Base-by-base conservation (phyloP, 108 stramenopile genomes). In the Cyclostephanos invisitatus region DNA sequence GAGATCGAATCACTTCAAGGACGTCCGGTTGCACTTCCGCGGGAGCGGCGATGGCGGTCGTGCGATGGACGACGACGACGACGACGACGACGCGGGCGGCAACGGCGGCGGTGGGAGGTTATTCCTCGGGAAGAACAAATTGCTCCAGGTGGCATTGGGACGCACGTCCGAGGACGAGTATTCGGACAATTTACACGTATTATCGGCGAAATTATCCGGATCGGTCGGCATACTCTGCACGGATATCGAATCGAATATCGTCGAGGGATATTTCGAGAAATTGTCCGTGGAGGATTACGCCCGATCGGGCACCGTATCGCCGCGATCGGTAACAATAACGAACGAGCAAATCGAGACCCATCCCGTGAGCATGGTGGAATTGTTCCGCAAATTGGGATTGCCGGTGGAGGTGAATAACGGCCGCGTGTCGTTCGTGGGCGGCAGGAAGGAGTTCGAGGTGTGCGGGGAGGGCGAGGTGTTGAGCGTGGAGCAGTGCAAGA, bases 71-170 rank as follows among this genome's bases (percentile, higher is more conserved):
- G 73, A 74, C 29, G 64, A 59, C 21, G 56, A 74, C 59, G 58
- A 74, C 12, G 56, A 54, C 2, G 56, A 40, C 37, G 60, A 62
- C n/a, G 68, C 55, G 18, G 49, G 32, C 10, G 59, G 37, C 0
- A 20, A 21, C 27, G 44, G 14, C 40, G 56, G 61, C 12, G 73
- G 70, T 7, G 81, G 81, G 12, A 89, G 95, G 37, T 93, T 98
- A 64, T 94, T 98, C 66, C 81, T 98, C 65, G 98, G 98, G 38
- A 98, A 98, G 83, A 98, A 98, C 83, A 97, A 96, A 75, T 67
- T 98, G 47, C 58, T 97, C 44, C 95, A 97, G 68, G 88, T 97
- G 65, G 96, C 96, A 4, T 73, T 98, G 53, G 98, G 98, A 8
- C 75, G 85, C 54, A 85, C 86, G 2, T 78, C 87, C 24, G 96